Conservation (phyloP, 1,284 basidiomycete species). For the Gomphus sp. region DNA sequence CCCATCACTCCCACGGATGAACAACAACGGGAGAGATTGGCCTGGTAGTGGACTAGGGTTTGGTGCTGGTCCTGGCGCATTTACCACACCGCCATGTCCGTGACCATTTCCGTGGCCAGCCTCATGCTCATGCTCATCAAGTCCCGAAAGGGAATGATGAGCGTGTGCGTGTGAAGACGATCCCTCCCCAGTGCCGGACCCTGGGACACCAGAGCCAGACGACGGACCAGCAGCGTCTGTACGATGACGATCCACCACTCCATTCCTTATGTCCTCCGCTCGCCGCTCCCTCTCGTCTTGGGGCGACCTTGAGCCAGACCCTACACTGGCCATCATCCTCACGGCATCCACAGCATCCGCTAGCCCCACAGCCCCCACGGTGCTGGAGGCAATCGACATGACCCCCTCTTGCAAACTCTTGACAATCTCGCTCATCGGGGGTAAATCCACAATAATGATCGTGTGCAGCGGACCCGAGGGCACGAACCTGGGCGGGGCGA, state of each 20-base stretch:
- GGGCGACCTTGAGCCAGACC: neutral
- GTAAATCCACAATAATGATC: constrained; percentile 72
- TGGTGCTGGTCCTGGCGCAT: too few species aligned
- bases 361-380: too few species aligned
- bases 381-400: constrained; percentile 1
- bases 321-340: constrained; percentile 19
- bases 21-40: constrained; percentile 48
- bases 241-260: constrained; percentile 16
- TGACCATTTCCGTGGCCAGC: too few species aligned
- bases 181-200: too few species aligned
- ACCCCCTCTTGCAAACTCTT: constrained; percentile 53
- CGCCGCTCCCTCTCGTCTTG: neutral
- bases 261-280: constrained; percentile 28
- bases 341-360: neutral
- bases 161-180: too few species aligned
- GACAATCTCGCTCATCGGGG: constrained; percentile 58
- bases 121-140: too few species aligned
- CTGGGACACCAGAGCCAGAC: too few species aligned
- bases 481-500: constrained; percentile 37
- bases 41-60: constrained; percentile 32
- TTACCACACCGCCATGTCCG: too few species aligned
- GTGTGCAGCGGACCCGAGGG: constrained; percentile 51
- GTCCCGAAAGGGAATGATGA: too few species aligned
- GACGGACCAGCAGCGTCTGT: neutral
- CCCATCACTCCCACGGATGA: constrained; percentile 68